Conservation (phyloP, 768 basidiomycete species). For the Boletus insuetus region DNA sequence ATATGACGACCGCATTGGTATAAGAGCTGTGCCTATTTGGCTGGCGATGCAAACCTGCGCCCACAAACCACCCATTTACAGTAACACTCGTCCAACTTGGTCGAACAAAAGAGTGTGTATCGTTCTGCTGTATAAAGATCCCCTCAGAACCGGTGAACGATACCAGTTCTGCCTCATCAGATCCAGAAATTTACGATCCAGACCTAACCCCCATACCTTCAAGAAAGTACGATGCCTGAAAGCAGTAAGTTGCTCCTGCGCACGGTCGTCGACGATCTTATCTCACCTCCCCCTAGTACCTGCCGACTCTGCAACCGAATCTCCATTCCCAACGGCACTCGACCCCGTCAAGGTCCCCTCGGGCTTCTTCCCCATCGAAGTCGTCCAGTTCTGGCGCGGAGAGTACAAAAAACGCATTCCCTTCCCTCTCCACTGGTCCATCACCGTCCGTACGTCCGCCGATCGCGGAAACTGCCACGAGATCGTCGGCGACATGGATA, state of each 20-base stretch:
- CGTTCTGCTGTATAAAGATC: neutral
- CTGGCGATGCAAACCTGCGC: neutral
- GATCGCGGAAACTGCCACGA: constrained; percentile 27
- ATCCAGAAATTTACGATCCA: neutral
- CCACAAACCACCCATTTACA: constrained; percentile 3
- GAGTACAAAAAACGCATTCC: constrained; percentile 9
- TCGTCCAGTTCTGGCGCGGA: constrained; percentile 31
- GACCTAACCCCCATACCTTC: neutral
- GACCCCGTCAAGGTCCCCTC: constrained; percentile 18
- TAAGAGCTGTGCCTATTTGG: neutral
- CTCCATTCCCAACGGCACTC: constrained; percentile 7
- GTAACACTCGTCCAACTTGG: neutral
- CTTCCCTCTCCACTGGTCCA: constrained; percentile 29
- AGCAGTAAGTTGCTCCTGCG: neutral
- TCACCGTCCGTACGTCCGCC: constrained; percentile 23
- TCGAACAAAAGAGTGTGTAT: neutral
- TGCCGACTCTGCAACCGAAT: neutral
- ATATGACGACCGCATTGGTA: neutral
- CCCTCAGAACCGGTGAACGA: neutral
- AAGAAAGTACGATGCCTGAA: constrained; percentile 1
- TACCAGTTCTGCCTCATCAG: neutral
- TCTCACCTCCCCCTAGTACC: constrained; percentile 1
- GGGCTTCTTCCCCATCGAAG: constrained; percentile 20
- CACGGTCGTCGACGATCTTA: neutral
- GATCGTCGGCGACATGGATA: constrained; percentile 26